phyloP scores from a whole-genome alignment of 768 basidiomycete species.

The Kwoniella sp. region DNA sequence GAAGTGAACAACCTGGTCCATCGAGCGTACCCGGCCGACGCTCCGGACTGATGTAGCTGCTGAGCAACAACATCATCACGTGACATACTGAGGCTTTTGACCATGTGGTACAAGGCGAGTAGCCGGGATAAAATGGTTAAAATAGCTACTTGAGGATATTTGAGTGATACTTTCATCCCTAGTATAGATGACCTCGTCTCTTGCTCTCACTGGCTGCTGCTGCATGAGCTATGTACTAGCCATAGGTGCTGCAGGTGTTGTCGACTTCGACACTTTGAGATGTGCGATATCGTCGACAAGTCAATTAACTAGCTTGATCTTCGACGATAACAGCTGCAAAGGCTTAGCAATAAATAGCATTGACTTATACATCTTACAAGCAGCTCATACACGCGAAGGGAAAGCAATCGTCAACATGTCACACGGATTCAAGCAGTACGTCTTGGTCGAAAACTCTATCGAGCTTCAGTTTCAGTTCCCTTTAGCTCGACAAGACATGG shows the following conservation, averaged over 20 bases:
- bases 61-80: slow-evolving; percentile 2
- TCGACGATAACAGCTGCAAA: background rate
- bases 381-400: background rate
- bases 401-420: slow-evolving; percentile 25
- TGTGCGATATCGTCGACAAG: too few relatives aligned
- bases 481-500: too few relatives aligned
- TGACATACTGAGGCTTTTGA: background rate
- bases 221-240: background rate
- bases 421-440: slow-evolving; percentile 25
- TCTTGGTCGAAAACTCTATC: background rate
- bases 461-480: background rate
- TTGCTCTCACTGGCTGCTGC: slow-evolving; percentile 7
- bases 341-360: too few relatives aligned
- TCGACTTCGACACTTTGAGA: background rate
- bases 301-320: background rate
- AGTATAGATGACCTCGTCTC: background rate
- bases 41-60: background rate
- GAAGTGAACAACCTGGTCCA: too few relatives aligned
- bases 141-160: background rate
- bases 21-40: background rate
- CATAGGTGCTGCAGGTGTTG: too few relatives aligned
- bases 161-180: background rate
- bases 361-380: background rate
- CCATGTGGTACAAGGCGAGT: too few relatives aligned
- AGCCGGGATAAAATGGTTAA: background rate